Conservation (phyloP, 202 grass and related monocot genomes). For the Hordeum pubiflorum region DNA sequence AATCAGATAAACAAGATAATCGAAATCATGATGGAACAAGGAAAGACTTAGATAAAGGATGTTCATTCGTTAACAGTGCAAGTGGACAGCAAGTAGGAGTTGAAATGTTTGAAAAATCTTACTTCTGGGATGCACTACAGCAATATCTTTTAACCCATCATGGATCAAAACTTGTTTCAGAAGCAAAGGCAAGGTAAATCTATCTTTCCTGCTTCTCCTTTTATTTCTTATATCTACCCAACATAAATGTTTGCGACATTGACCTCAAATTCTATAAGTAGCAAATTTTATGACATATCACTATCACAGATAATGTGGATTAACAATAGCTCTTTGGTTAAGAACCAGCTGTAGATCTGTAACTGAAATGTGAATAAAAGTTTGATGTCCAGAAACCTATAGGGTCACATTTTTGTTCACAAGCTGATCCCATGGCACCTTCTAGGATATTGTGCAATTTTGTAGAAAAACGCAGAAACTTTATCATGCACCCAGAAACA, state of each 20-base stretch:
- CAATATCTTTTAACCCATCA: constrained; percentile 36
- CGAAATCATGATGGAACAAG: constrained; percentile 8
- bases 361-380: neutral
- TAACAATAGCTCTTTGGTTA: neutral
- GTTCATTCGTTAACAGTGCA: constrained; percentile 10
- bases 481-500: neutral
- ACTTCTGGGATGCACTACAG: constrained; percentile 39
- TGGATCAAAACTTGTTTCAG: constrained; percentile 33
- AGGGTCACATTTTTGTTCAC: neutral
- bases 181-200: constrained; percentile 45
- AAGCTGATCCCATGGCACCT: neutral
- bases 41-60: neutral
- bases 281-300: neutral
- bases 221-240: neutral
- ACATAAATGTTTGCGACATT: neutral
- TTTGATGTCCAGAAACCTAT: neutral
- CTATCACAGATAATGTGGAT: neutral
- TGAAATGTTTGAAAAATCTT: constrained; percentile 33
- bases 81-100: constrained; percentile 13
- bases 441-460: neutral
- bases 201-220: neutral
- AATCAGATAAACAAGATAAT: constrained; percentile 21
- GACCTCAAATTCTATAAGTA: neutral
- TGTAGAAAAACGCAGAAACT: neutral
- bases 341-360: neutral